Evolutionary conservation across 768 basidiomycete species (phyloP).

Genomic region (Agrocybe chaxingu): DNA sequence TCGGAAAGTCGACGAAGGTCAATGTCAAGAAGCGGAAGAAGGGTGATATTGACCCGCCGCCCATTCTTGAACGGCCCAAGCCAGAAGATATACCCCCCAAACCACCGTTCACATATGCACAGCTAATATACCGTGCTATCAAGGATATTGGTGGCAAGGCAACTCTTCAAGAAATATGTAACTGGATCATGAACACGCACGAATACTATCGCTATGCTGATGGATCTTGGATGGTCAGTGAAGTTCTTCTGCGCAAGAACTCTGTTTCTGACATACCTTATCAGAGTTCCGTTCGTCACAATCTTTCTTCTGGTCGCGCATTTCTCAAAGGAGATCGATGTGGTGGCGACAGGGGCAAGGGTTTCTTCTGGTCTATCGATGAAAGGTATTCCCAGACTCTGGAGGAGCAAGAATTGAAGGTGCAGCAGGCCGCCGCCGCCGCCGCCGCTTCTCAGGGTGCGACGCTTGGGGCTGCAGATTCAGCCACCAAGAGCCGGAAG

Average conservation of each 20-base stretch:
- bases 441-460: constrained; percentile 27
- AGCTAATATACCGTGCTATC: constrained; percentile 88
- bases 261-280: constrained; percentile 8
- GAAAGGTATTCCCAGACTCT: constrained; percentile 64
- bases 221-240: constrained; percentile 87
- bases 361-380: constrained; percentile 92
- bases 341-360: constrained; percentile 84
- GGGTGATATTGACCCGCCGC: constrained; percentile 39
- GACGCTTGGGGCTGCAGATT: constrained; percentile 26
- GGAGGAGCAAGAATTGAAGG: constrained; percentile 67
- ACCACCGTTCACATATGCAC: constrained; percentile 87
- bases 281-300: constrained; percentile 94
- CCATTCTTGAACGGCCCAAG: constrained; percentile 39
- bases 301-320: constrained; percentile 87
- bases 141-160: constrained; percentile 78
- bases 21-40: constrained; percentile 76
- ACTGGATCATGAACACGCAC: constrained; percentile 85
- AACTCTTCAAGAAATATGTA: constrained; percentile 89
- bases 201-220: constrained; percentile 90
- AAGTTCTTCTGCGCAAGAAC: constrained; percentile 7
- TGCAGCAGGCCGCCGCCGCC: constrained; percentile 28
- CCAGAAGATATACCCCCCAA: constrained; percentile 84
- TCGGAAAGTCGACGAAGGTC: constrained; percentile 44
- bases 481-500: constrained; percentile 42
- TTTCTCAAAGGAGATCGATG: constrained; percentile 90